phyloP scores from a whole-genome alignment of 2,329 filamentous ascomycete genomes.

The Tympanopsis confertula region DNA sequence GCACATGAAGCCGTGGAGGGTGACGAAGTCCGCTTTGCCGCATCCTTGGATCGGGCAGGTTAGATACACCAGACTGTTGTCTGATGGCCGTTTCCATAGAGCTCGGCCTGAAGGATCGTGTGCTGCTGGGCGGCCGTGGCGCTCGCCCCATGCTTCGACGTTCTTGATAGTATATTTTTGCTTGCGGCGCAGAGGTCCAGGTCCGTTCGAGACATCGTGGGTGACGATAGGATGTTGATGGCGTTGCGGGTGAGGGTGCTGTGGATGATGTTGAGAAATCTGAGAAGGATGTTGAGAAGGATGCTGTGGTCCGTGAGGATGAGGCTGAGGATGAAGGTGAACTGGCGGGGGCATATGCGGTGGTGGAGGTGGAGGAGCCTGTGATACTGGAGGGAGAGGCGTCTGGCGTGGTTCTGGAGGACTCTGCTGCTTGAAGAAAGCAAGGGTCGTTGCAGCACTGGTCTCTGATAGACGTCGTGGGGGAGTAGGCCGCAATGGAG shows the following conservation, averaged over 20 bases:
- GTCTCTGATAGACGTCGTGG: constrained; percentile 24
- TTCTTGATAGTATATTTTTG: constrained; percentile 28
- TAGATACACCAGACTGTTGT: constrained; percentile 21
- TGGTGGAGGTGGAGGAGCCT: constrained; percentile 2
- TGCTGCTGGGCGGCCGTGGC: constrained; percentile 24
- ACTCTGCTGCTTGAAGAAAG: constrained; percentile 26
- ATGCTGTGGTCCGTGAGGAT: neutral
- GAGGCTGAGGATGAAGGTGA: neutral
- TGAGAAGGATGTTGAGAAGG: neutral
- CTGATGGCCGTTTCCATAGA: constrained; percentile 24
- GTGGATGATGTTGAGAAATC: neutral
- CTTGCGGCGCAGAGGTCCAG: constrained; percentile 18
- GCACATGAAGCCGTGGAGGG: constrained; percentile 26
- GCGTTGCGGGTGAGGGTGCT: too few relatives aligned
- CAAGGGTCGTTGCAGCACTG: constrained; percentile 23
- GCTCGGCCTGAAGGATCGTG: constrained; percentile 22
- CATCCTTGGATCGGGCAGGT: constrained; percentile 22
- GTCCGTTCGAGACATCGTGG: too few relatives aligned
- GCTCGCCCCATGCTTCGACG: constrained; percentile 25
- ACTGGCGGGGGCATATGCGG: neutral
- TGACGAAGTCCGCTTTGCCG: constrained; percentile 24
- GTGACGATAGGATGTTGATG: too few relatives aligned
- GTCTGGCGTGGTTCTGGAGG: constrained; percentile 14
- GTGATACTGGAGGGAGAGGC: constrained; percentile 5
- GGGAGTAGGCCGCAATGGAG: constrained; percentile 20